Base-by-base conservation (phyloP, 176 grass and related monocot species). In the Canna indica region DNA sequence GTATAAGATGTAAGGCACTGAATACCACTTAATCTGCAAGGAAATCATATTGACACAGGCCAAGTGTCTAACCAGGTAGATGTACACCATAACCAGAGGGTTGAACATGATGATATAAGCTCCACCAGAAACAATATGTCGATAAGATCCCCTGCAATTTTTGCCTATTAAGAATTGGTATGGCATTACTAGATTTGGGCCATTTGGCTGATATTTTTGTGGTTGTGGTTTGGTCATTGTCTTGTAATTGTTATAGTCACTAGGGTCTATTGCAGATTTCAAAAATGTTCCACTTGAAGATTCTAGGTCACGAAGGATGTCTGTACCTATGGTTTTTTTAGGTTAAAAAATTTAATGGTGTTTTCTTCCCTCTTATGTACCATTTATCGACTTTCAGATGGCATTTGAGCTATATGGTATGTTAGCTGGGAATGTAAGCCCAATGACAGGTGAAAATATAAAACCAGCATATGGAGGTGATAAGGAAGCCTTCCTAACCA, bases 381-480 rank as follows among this genome's bases (percentile, higher is more conserved):
- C 76, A 73, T 62, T 62, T 65, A 45, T 71, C 15, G 58, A 30
- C 27, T 76, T 80, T 38, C 62, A 96, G 93, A 96, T 96, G 93
- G 93, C 93, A 59, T 92, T 90, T 85, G 88, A 97, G 82, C 72
- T 97, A 56, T 90, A 85, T 79, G 93, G 90, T 75, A 97, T 97
- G 88, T 64, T 97, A 81, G 81, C 84, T 75, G 88, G 93, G 66
- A 97, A 97, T 80, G 86, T 91, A 30, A 97, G 90, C 53, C 86
- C 93, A 69, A 88, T 78, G 54, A 97, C 93, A 15, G 86, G 93
- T 73, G 88, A 97, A 74, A 87, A 97, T 81, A 90, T 92, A 83
- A 90, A 92, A 73, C 93, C 93, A 50, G 84, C 88, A 65, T 97
- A 92, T 85, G 86, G 93, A 25, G 93, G 88, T 20, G 77, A 83